Base-by-base conservation (phyloP, 805 yeast species). In the Wickerhamiella shivajii region DNA sequence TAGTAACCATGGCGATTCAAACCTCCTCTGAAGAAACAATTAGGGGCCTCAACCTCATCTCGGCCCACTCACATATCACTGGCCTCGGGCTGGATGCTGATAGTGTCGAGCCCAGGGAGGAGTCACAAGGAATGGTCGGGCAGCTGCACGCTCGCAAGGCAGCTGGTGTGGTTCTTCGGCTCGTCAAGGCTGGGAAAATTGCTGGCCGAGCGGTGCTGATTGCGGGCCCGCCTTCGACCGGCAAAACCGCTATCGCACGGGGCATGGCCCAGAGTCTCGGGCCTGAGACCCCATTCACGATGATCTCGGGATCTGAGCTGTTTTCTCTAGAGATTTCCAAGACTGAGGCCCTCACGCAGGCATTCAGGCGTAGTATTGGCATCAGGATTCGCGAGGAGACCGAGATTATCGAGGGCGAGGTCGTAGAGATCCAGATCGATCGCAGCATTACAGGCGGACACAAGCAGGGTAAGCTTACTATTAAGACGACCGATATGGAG, bases 181-280 rank as follows among this genome's bases (percentile, higher is more conserved):
- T 90, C 83, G 83, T 90, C 40, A 84, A 81, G 52, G 84, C 79
- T 21, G 94, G 95, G 33, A 74, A 80, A 44, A 87, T 90, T 57
- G 95, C 97, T 15, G 99, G 99, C 18, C 71, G 96, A 45, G 96
- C 97, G 1, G 90, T 85, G 14, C 60, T 90, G 42, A 67, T 90
- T 40, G 97, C 98, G 0, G 99, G 99, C 25, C 97, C 97, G 8
- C 98, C 98, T 18, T 81, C 94, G 10, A 90, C 98, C 0, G 99
- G 99, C 57, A 90, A 90, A 57, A 90, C 99, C 3, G 99, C 99
- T 24, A 71, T 90, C 47, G 98, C 99, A 10, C 78, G 84, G 77
- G 98, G 96, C 12, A 64, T 60, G 28, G 45, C 64, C 23, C 67
- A 62, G 43, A 43, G 53, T 4, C 46, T 63, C 20, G 79, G 79